These are phyloP conservation scores for Setomelanomma holmii DNA, from an alignment of 2,329 filamentous ascomycete species.

Conservation along the genomic window DNA sequence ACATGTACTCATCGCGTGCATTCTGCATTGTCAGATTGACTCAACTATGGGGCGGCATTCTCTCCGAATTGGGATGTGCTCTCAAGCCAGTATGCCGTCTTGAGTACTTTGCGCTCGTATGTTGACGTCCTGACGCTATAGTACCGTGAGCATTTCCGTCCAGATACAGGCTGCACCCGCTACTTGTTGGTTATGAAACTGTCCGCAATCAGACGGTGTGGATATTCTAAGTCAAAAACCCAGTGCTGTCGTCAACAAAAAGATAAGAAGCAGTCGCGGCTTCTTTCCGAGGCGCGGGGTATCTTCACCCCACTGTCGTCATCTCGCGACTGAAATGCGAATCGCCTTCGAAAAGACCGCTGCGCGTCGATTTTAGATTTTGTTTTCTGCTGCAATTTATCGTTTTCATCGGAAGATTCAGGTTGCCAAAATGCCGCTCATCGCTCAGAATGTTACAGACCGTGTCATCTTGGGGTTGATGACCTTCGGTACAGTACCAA, in stretches of 20 bases:
- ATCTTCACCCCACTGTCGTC: slow-evolving; percentile 20
- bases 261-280: not conserved
- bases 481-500: slow-evolving; percentile 67
- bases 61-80: no score
- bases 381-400: not conserved
- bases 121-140: not conserved
- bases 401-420: not conserved
- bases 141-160: not conserved
- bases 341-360: not conserved
- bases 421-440: slow-evolving; percentile 30
- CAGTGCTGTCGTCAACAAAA: no score
- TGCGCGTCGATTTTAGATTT: not conserved
- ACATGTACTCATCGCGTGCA: not conserved
- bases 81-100: no score
- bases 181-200: no score
- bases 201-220: no score
- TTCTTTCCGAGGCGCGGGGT: slow-evolving; percentile 15
- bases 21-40: no score
- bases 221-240: no score
- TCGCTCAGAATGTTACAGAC: slow-evolving; percentile 59
- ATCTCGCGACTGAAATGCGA: slow-evolving; percentile 2
- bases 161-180: no score
- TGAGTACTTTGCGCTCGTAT: not conserved
- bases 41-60: not conserved
- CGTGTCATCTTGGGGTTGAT: slow-evolving; percentile 84